A percentile compares a stretch with the other conserved stretches of the same genome.
phyloP scores from a whole-genome alignment of 805 yeast genomes.

The Blastobotrys chiropterorum region DNA sequence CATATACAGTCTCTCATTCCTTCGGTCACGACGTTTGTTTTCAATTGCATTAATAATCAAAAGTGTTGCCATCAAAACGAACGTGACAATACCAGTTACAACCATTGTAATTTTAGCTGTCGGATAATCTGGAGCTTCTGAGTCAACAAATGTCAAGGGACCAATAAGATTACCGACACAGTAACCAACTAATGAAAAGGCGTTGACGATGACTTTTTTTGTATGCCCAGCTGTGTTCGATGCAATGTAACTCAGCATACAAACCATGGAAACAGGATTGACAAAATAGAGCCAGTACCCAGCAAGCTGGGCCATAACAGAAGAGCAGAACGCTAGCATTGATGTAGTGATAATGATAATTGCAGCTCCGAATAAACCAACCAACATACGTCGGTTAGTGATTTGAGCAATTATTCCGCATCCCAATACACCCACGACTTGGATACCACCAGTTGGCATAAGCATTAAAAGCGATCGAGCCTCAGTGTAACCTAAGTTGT shows the following conservation, averaged over 20 bases:
- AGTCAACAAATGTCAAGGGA: slow-evolving; percentile 57
- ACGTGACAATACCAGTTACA: slow-evolving; percentile 41
- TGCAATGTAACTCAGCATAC: slow-evolving; percentile 11
- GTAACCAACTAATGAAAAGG: slow-evolving; percentile 54
- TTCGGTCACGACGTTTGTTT: neutral
- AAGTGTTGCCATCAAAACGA: slow-evolving; percentile 29
- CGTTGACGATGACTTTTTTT: slow-evolving; percentile 55
- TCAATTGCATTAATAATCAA: neutral
- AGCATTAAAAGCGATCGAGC: slow-evolving; percentile 10
- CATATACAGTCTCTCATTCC: slow-evolving; percentile 12
- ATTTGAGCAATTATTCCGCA: slow-evolving; percentile 3
- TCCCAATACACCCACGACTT: slow-evolving; percentile 6
- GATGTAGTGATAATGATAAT: neutral
- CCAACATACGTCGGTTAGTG: neutral
- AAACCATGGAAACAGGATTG: neutral
- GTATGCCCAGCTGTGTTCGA: slow-evolving; percentile 64
- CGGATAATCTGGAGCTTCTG: slow-evolving; percentile 53
- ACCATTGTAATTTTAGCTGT: slow-evolving; percentile 47
- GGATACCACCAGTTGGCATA: slow-evolving; percentile 11
- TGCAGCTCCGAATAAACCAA: neutral
- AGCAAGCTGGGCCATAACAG: neutral
- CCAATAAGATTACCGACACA: slow-evolving; percentile 64
- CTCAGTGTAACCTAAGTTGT: slow-evolving; percentile 6
- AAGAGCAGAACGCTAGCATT: neutral
- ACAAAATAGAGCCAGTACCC: neutral